Conservation (phyloP, 2,329 filamentous ascomycete species). For the Neopestalotiopsis clavispora region DNA sequence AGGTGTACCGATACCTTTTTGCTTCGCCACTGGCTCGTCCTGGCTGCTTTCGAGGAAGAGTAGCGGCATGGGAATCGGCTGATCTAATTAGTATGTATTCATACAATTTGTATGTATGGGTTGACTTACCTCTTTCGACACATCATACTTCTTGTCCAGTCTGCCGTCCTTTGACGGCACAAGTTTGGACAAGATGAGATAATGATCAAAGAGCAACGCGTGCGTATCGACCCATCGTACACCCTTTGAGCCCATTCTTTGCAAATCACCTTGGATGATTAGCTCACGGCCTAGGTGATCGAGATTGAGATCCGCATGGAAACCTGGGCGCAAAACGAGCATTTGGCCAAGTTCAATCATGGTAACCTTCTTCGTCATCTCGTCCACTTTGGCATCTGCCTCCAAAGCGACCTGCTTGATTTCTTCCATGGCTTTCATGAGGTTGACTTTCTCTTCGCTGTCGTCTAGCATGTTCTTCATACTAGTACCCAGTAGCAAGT, state of each 20-base stretch:
- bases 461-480: slow-evolving; percentile 83
- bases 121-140: slow-evolving; percentile 77
- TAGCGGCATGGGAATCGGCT: slow-evolving; percentile 95
- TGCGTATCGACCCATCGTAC: slow-evolving; percentile 95
- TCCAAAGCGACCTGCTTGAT: slow-evolving; percentile 88
- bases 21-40: slow-evolving; percentile 87
- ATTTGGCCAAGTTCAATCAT: slow-evolving; percentile 84
- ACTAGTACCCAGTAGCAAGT: slow-evolving; percentile 80
- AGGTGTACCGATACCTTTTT: slow-evolving; percentile 73
- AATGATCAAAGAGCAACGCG: slow-evolving; percentile 94
- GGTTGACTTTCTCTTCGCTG: slow-evolving; percentile 86
- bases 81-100: slow-evolving; percentile 31
- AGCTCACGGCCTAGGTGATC: slow-evolving; percentile 93
- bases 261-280: slow-evolving; percentile 86
- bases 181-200: slow-evolving; percentile 89
- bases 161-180: slow-evolving; percentile 70
- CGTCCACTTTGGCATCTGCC: slow-evolving; percentile 89
- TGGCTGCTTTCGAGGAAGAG: slow-evolving; percentile 90
- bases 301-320: slow-evolving; percentile 88
- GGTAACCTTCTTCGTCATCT: slow-evolving; percentile 89
- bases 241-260: slow-evolving; percentile 84
- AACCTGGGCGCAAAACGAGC: slow-evolving; percentile 83
- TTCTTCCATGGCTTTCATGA: slow-evolving; percentile 85
- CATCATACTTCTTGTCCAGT: slow-evolving; percentile 86
- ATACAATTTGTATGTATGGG: slow-evolving; percentile 4